A percentile compares a stretch with the other conserved stretches of the same genome.
Evolutionary conservation across 768 basidiomycete species (phyloP).

Genomic region (Gloeophyllum trabeum): DNA sequence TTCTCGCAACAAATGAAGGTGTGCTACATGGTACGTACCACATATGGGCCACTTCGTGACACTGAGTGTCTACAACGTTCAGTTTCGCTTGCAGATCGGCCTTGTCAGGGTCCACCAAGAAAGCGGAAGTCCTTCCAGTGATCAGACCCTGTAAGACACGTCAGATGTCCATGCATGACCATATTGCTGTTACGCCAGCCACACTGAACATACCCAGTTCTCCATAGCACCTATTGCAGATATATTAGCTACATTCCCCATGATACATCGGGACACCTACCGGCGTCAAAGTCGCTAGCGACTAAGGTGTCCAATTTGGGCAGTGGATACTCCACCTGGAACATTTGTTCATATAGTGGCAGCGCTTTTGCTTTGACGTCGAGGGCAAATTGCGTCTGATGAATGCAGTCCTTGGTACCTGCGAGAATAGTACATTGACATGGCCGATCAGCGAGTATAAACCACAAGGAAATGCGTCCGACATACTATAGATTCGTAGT

Average conservation of each 20-base stretch:
- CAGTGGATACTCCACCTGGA: slow-evolving; percentile 86
- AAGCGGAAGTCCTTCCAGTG: slow-evolving; percentile 75
- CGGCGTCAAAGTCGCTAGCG: slow-evolving; percentile 85
- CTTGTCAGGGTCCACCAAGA: slow-evolving; percentile 69
- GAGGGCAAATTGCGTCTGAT: slow-evolving; percentile 78
- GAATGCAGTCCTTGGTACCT: slow-evolving; percentile 77
- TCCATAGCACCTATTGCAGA: slow-evolving; percentile 70
- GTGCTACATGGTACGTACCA: slow-evolving; percentile 29
- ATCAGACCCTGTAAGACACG: slow-evolving; percentile 83
- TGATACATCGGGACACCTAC: slow-evolving; percentile 19
- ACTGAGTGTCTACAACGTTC: slow-evolving; percentile 64
- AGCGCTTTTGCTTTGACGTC: slow-evolving; percentile 76
- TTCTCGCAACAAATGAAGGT: background rate
- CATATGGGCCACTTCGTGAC: slow-evolving; percentile 84
- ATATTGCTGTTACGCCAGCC: background rate
- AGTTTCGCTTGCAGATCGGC: slow-evolving; percentile 68
- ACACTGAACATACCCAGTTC: slow-evolving; percentile 48
- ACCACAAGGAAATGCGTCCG: background rate
- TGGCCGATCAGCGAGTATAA: background rate
- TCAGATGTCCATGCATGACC: no score
- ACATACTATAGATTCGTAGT: slow-evolving; percentile 70
- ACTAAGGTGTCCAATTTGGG: slow-evolving; percentile 93
- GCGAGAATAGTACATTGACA: slow-evolving; percentile 5
- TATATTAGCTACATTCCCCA: background rate
- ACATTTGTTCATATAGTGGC: slow-evolving; percentile 87